Evolutionary conservation across 306 rosid genomes (phyloP), one percentile per base, ranked within the genome.

Genomic region (Sicyos edulis): DNA sequence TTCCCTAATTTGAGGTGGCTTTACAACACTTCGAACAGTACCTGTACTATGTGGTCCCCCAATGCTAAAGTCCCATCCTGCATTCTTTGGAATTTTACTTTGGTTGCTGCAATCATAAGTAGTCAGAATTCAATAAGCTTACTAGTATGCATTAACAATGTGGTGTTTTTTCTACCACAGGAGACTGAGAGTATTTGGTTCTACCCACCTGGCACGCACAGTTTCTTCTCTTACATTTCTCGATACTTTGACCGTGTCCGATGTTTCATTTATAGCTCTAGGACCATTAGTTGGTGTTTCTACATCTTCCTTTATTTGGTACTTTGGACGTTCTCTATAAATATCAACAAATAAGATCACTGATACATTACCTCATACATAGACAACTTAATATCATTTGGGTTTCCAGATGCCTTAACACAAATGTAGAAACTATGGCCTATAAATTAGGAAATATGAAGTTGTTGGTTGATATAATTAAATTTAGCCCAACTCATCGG

Each of bases 41-140:
- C 97, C 99, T 34, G 95, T 85, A 78, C 84, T 86, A 78, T 89
- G 90, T 78, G 96, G 81, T 44, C 88, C 95, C 74, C 85, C 87
- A 81, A 89, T 89, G 80, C 88, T 89, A 78, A 95, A 95, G 91
- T 95, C 99, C 99, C 99, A 95, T 80, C 91, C 99, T 77, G 88
- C 81, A 85, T 87, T 87, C 85, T 83, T 95, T 55, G 67, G 45
- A 71, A 83, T 79, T 85, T 79, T 86, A 80, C 81, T 92, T 86
- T 83, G 97, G 78, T 85, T 85, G 76, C 99, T 91, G 91, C 83
- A 86, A 82, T 77, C 24, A 74, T 71, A 78, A 76, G 56, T 47
- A 50, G 74, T 78, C 32, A 79, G 77, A 75, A 74, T 71, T 73
- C 82, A 77, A 61, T 79, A 65, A 40, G 73, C 68, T 66, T 64